phyloP scores from a whole-genome alignment of 805 yeast genomes.

The Yarrowia divulgata region DNA sequence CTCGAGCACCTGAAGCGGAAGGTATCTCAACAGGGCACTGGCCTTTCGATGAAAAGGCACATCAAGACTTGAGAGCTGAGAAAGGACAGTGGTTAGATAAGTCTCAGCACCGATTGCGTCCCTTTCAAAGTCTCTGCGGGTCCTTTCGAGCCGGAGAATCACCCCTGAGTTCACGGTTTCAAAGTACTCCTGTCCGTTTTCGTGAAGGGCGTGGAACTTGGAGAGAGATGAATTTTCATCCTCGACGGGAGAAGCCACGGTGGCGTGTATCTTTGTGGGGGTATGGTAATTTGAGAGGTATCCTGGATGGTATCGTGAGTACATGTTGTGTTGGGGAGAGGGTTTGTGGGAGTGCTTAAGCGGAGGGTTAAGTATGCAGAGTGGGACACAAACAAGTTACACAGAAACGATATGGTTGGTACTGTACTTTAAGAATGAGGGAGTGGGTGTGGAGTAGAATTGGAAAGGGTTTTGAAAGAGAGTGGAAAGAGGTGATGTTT shows the following conservation, averaged over 20 bases:
- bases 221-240: no score
- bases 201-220: background rate
- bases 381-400: background rate
- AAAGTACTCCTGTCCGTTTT: slow-evolving; percentile 5
- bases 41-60: slow-evolving; percentile 13
- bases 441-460: no score
- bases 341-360: background rate
- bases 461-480: no score
- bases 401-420: background rate
- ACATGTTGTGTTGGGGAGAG: background rate
- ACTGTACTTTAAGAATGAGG: no score
- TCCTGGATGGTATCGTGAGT: slow-evolving; percentile 12
- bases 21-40: slow-evolving; percentile 18
- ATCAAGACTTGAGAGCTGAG: background rate
- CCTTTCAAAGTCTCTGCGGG: background rate
- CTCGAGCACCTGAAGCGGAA: background rate
- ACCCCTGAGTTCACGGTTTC: background rate
- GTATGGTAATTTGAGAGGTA: slow-evolving; percentile 2
- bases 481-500: no score
- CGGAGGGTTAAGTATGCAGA: no score
- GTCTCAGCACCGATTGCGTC: background rate
- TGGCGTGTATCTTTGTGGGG: slow-evolving; percentile 8
- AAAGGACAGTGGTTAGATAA: background rate
- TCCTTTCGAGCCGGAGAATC: background rate
- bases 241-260: background rate